These are phyloP conservation scores for Aaosphaeria arxii DNA, from an alignment of 2,329 filamentous ascomycete genomes.

Conservation along the genomic window DNA sequence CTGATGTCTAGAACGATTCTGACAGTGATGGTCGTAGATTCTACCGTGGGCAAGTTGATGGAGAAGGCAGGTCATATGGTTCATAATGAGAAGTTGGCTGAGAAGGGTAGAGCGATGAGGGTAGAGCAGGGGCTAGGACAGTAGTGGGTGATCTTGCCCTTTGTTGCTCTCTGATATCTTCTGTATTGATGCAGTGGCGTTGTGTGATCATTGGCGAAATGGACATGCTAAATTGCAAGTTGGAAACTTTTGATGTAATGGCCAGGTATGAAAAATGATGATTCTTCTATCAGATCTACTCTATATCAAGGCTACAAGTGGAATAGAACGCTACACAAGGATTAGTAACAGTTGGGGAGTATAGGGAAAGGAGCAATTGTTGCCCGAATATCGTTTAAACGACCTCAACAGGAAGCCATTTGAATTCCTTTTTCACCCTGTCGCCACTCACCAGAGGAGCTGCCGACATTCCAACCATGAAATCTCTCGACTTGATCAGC, in stretches of 20 bases:
- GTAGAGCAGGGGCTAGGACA: slow-evolving; percentile 26
- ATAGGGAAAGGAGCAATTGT: too few relatives aligned
- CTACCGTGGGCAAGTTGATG: slow-evolving; percentile 55
- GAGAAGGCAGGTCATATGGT: slow-evolving; percentile 56
- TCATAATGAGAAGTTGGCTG: slow-evolving; percentile 46
- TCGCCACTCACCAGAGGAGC: slow-evolving; percentile 11
- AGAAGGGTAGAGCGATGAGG: slow-evolving; percentile 53
- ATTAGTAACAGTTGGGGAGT: too few relatives aligned
- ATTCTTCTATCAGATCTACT: too few relatives aligned
- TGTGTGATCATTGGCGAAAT: too few relatives aligned
- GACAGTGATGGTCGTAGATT: slow-evolving; percentile 33
- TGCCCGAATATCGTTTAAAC: not conserved
- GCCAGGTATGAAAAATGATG: too few relatives aligned
- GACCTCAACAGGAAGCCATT: not conserved
- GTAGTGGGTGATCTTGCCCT: not conserved
- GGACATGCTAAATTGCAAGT: too few relatives aligned
- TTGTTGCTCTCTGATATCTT: not conserved
- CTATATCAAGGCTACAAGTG: too few relatives aligned
- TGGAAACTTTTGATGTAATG: too few relatives aligned
- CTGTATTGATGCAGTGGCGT: too few relatives aligned
- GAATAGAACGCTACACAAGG: too few relatives aligned
- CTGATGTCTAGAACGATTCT: slow-evolving; percentile 1
- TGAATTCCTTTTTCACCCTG: slow-evolving; percentile 19
- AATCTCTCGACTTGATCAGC: slow-evolving; percentile 42
- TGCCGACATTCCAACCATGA: slow-evolving; percentile 24